Conservation (phyloP, 2,329 filamentous ascomycete genomes). For the Rutstroemia sp. region DNA sequence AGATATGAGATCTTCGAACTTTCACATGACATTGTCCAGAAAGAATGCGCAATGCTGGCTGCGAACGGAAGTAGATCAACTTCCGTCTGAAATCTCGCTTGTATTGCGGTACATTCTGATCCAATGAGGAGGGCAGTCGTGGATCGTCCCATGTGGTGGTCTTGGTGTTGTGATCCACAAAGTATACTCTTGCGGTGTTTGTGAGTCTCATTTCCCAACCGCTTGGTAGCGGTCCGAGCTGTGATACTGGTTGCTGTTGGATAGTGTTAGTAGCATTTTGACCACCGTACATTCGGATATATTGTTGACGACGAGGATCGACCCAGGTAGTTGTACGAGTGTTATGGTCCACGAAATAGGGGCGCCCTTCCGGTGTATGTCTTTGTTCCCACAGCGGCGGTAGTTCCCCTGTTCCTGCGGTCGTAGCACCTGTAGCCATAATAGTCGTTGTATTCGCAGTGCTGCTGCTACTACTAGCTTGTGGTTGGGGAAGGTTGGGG, state of each 20-base stretch:
- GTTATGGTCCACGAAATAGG: conserved; percentile 98
- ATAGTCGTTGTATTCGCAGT: conserved; percentile 62
- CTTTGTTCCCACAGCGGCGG: conserved; percentile 95
- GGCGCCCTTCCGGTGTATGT: conserved; percentile 86
- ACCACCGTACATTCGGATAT: conserved; percentile 93
- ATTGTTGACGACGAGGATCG: conserved; percentile 92
- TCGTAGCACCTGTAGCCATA: conserved; percentile 93
- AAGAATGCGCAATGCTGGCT: conserved; percentile 89
- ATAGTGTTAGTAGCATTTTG: conserved; percentile 84
- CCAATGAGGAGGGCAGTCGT: conserved; percentile 85
- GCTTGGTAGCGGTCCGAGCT: conserved; percentile 88
- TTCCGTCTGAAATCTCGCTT: conserved; percentile 98
- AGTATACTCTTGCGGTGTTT: conserved; percentile 96
- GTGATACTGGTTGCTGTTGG: conserved; percentile 95
- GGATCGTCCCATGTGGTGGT: conserved; percentile 99
- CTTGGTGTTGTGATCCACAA: conserved; percentile 99
- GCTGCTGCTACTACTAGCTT: conserved; percentile 28
- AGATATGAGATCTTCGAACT: conserved; percentile 91
- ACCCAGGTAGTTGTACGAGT: conserved; percentile 98
- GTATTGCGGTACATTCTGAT: conserved; percentile 98
- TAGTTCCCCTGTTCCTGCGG: conserved; percentile 87
- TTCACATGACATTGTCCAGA: conserved; percentile 98
- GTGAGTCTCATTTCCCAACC: conserved; percentile 99
- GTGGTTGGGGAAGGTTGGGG: conserved; percentile 59
- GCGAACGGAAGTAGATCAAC: conserved; percentile 97